Conservation (phyloP, 2,329 filamentous ascomycete species). For the Penicillium sp. region DNA sequence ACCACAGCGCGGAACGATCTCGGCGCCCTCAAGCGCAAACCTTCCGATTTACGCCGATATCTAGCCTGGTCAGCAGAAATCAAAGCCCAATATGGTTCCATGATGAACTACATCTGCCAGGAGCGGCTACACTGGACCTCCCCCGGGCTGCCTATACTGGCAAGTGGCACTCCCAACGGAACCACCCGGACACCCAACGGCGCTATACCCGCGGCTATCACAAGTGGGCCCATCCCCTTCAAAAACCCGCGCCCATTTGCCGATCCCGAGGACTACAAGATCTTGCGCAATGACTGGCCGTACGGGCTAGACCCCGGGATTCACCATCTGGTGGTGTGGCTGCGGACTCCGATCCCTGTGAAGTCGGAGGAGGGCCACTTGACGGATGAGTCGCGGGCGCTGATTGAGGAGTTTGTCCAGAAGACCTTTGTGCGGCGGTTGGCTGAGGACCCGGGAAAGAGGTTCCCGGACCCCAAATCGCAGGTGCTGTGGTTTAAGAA, state of each 20-base stretch:
- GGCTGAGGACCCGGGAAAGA: constrained; percentile 37
- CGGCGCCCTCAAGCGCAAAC: constrained; percentile 60
- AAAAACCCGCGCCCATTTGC: constrained; percentile 57
- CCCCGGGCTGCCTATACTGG: constrained; percentile 14
- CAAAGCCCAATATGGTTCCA: constrained; percentile 59
- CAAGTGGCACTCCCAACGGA: constrained; percentile 4
- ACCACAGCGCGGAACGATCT: constrained; percentile 56
- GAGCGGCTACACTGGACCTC: constrained; percentile 58
- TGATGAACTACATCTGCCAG: constrained; percentile 60
- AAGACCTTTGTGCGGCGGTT: constrained; percentile 54
- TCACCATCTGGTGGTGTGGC: constrained; percentile 62
- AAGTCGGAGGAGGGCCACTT: constrained; percentile 54
- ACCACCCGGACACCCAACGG: constrained; percentile 22
- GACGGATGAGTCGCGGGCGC: constrained; percentile 52
- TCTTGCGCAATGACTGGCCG: constrained; percentile 66
- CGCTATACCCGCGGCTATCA: constrained; percentile 28
- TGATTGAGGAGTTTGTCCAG: constrained; percentile 56
- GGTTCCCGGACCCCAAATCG: constrained; percentile 39
- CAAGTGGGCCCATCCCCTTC: constrained; percentile 46
- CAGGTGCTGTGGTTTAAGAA: constrained; percentile 69
- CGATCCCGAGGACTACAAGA: constrained; percentile 57
- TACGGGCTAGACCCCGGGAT: constrained; percentile 62
- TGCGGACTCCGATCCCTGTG: constrained; percentile 54
- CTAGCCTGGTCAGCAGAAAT: constrained; percentile 61
- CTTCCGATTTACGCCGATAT: constrained; percentile 62